A percentile compares a stretch with the other conserved stretches of the same genome.
Evolutionary conservation across 2,329 filamentous ascomycete species (phyloP).

Genomic region (Herpotrichia juniperi): DNA sequence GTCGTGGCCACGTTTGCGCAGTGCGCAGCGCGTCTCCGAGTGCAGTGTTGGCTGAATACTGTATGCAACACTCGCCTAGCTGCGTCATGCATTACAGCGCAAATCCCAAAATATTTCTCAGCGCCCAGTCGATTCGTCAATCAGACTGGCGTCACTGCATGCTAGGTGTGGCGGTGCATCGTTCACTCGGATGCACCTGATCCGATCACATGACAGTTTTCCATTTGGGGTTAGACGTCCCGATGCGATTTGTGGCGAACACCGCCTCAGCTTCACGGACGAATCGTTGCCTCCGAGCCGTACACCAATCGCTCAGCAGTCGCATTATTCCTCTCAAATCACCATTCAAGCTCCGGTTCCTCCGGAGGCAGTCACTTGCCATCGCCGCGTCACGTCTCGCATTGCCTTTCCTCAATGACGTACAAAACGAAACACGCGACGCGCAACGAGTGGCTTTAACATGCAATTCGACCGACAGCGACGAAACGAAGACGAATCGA

Average conservation of each 20-base stretch:
- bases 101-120: constrained; percentile 34
- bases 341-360: constrained; percentile 4
- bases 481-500: constrained; percentile 12
- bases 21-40: constrained; percentile 25
- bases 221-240: constrained; percentile 13
- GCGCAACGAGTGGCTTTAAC: constrained; percentile 4
- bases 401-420: background rate
- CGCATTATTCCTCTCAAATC: constrained; percentile 9
- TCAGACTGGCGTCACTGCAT: constrained; percentile 13
- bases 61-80: constrained; percentile 34
- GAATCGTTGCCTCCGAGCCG: constrained; percentile 9
- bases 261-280: constrained; percentile 12
- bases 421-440: constrained; percentile 16
- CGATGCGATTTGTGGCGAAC: constrained; percentile 30
- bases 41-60: constrained; percentile 4
- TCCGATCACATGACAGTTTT: constrained; percentile 27
- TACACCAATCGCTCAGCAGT: background rate
- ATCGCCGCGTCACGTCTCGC: constrained; percentile 7
- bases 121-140: constrained; percentile 26
- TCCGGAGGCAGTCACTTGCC: constrained; percentile 4
- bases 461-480: constrained; percentile 10
- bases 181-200: constrained; percentile 20
- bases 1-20: constrained; percentile 36
- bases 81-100: constrained; percentile 32
- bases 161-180: constrained; percentile 39